Percentiles rank a stretch among this genome's conserved stretches.
phyloP scores from a whole-genome alignment of 768 basidiomycete genomes.

The Amanita exitialis region DNA sequence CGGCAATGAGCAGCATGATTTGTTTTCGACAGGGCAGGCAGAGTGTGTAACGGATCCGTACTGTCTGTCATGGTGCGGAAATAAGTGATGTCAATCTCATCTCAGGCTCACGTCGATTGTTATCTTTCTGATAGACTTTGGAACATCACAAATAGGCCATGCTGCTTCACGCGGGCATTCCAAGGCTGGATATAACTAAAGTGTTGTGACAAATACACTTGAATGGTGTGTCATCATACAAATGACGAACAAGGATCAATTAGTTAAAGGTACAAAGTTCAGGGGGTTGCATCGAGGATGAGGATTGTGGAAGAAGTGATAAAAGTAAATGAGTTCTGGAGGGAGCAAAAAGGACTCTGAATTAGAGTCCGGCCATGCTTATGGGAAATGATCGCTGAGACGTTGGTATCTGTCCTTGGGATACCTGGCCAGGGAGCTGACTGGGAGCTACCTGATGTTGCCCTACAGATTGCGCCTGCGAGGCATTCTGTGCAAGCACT shows the following conservation, averaged over 20 bases:
- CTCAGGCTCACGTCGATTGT: not conserved
- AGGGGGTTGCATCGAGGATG: slow-evolving; percentile 5
- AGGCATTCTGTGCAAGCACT: slow-evolving; percentile 25
- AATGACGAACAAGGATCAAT: slow-evolving; percentile 5
- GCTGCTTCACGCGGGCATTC: slow-evolving; percentile 14
- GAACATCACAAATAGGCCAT: slow-evolving; percentile 10
- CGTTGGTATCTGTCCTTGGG: slow-evolving; percentile 29
- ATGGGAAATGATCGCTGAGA: slow-evolving; percentile 39
- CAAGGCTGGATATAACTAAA: not conserved
- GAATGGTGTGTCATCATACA: slow-evolving; percentile 2
- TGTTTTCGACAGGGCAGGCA: slow-evolving; percentile 28
- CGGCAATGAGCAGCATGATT: slow-evolving; percentile 58
- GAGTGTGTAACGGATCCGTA: slow-evolving; percentile 12
- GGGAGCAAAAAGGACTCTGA: not conserved
- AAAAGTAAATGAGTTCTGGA: slow-evolving; percentile 5
- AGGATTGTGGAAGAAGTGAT: slow-evolving; percentile 11
- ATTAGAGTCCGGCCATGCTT: slow-evolving; percentile 32
- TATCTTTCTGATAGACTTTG: not conserved
- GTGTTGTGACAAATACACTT: slow-evolving; percentile 5
- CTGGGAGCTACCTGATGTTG: slow-evolving; percentile 16
- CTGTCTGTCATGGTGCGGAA: slow-evolving; percentile 1
- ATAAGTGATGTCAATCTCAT: not conserved
- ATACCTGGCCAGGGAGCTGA: slow-evolving; percentile 12
- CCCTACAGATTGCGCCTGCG: slow-evolving; percentile 8
- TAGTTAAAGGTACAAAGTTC: slow-evolving; percentile 8